Base-by-base conservation (phyloP, 768 basidiomycete species). In the Cystobasidium onofrii region DNA sequence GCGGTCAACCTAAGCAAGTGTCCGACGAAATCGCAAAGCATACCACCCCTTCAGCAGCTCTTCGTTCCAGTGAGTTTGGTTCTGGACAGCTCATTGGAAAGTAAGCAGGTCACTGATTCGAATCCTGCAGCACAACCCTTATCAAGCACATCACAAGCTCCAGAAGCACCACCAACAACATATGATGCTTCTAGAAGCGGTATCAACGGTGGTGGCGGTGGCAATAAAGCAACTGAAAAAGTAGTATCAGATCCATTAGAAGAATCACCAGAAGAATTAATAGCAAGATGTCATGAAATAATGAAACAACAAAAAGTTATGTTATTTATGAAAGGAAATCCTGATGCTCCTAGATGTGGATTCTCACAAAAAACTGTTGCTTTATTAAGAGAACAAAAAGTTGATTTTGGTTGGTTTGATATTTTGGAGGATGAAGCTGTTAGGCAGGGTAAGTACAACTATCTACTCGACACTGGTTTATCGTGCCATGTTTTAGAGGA, bases 241-340 rank as follows among this genome's bases (percentile, higher is more conserved):
- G 43, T 69, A 31, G 63, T 34, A 0, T 27, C 64, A 44, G 62
- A 57, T 55, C 75, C 73, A 0, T 60, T 33, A 4, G 75, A 78
- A 23, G 81, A 91, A 80, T 85, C 87, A 0, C 81, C 84, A 20
- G 90, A 90, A 77, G 85, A 90, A 77, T 85, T 95, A 25, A 84
- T 85, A 18, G 80, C 81, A 52, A 85, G 92, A 63, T 86, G 94
- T 79, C 83, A 81, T 18, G 76, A 74, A 55, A 82, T 99, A 73
- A 95, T 97, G 92, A 85, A 85, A 75, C 86, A 75, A 73, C 34
- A 85, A 81, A 84, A 84, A 25, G 87, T 93, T 13, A 88, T 95
- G 31, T 78, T 94, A 73, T 92, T 94, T 84, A 94, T 95, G 91
- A 95, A 95, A 81, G 92, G 92, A 23, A 84, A 82, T 64, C 91